These are phyloP conservation scores for Neoarthrinium moseri DNA, from an alignment of 2,329 filamentous ascomycete genomes.

Conservation along the genomic window DNA sequence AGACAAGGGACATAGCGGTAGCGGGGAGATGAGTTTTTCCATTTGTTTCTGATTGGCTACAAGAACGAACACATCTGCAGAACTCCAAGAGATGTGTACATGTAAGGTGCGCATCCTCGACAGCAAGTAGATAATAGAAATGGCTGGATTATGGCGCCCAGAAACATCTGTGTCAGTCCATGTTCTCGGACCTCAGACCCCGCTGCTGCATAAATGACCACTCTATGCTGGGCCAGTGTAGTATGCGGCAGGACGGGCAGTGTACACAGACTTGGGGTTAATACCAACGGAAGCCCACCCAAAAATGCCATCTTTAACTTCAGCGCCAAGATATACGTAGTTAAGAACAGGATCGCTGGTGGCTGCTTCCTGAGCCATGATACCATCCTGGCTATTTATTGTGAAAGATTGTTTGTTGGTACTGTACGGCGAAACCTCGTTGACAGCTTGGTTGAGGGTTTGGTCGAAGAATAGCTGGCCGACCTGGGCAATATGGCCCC, in stretches of 20 bases:
- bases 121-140: no score
- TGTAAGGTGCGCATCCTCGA: no score
- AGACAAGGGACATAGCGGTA: no score
- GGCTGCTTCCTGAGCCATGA: constrained; percentile 7
- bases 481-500: constrained; percentile 25
- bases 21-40: no score
- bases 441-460: constrained; percentile 12
- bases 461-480: constrained; percentile 32
- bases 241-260: constrained; percentile 15
- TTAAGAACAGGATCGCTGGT: constrained; percentile 5
- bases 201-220: no score
- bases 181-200: no score
- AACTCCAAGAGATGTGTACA: no score
- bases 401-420: constrained; percentile 9
- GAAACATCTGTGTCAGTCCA: no score
- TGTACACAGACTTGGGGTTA: constrained; percentile 11
- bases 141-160: no score
- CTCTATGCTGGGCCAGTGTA: constrained; percentile 7
- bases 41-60: no score
- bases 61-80: no score
- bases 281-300: constrained; percentile 7
- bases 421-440: constrained; percentile 3
- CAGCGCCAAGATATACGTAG: constrained; percentile 7
- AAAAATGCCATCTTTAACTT: constrained; percentile 7
- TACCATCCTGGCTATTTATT: constrained; percentile 1